Evolutionary conservation across 2,329 filamentous ascomycete genomes (phyloP), one percentile per base, ranked within the genome.

Genomic region (Lachnellula suecica): DNA sequence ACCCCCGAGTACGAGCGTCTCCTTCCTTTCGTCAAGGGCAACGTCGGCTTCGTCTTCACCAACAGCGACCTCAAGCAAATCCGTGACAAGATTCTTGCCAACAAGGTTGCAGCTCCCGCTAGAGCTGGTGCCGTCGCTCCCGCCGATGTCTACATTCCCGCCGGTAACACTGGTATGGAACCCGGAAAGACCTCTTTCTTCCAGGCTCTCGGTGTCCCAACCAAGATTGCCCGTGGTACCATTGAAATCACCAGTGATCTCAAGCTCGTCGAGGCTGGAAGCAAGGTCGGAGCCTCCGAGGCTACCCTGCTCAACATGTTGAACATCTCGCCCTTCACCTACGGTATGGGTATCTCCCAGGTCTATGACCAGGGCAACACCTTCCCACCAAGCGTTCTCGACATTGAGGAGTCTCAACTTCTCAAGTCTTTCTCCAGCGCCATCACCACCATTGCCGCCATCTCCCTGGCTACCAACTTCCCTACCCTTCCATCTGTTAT

Each of bases 211-310:
- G 93, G 93, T 91, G 91, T 99, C 74, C 94, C 94, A 74, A 99
- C 94, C 85, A 99, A 99, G 91, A 99, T 99, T 81, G 94, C 94
- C 74, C 94, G 94, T 96, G 95, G 94, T 95, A 99, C 94, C 80
- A 99, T 99, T 80, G 94, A 99, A 90, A 99, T 99, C 74, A 97
- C 92, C 62, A 82, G 87, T 70, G 94, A 99, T 74, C 83, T 99
- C 70, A 97, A 97, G 89, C 89, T 99, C 76, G 88, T 97, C 71
- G 91, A 96, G 83, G 84, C 90, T 63, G 86, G 87, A 67, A 81
- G 52, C 83, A 97, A 96, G 85, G 95, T 99, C 82, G 94, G 95
- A 77, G 87, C 94, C 72, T 99, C 94, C 73, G 94, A 99, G 84
- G 94, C 94, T 66, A 96, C 93, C 72, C 85, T 99, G 66, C 88